Evolutionary conservation across 2,329 filamentous ascomycete genomes (phyloP).

Genomic region (Alternaria tenuissima): DNA sequence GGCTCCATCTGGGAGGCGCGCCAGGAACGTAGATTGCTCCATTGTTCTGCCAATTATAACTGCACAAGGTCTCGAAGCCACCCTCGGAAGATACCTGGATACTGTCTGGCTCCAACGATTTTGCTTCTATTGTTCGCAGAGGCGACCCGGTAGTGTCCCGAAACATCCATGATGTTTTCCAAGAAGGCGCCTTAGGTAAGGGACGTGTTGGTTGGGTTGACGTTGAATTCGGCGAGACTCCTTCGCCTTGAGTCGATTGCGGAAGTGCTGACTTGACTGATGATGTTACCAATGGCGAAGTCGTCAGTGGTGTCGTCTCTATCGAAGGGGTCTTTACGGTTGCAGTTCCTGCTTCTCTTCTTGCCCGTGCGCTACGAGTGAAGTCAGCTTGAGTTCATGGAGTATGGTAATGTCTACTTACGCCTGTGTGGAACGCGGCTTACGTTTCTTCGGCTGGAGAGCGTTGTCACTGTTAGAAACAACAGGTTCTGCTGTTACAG

Average conservation of each 20-base stretch:
- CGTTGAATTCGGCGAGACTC: background rate
- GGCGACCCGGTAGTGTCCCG: constrained; percentile 13
- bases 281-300: background rate
- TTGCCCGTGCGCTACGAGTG: background rate
- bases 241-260: background rate
- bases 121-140: constrained; percentile 17
- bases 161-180: constrained; percentile 26
- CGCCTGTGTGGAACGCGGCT: background rate
- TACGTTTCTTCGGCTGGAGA: background rate
- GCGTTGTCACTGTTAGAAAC: background rate
- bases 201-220: background rate
- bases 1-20: constrained; percentile 29
- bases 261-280: background rate
- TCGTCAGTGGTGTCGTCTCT: background rate
- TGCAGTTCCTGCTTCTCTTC: background rate
- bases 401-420: background rate
- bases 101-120: constrained; percentile 9
- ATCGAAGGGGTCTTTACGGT: background rate
- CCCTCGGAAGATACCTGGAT: constrained; percentile 18
- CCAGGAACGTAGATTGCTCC: constrained; percentile 27
- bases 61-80: constrained; percentile 28
- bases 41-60: constrained; percentile 32
- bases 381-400: background rate
- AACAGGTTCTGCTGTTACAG: background rate
- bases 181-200: background rate